Evolutionary conservation across 163 green algal species (phyloP), one percentile per base, ranked within the genome.

Genomic region (Chlorella variabilis): DNA sequence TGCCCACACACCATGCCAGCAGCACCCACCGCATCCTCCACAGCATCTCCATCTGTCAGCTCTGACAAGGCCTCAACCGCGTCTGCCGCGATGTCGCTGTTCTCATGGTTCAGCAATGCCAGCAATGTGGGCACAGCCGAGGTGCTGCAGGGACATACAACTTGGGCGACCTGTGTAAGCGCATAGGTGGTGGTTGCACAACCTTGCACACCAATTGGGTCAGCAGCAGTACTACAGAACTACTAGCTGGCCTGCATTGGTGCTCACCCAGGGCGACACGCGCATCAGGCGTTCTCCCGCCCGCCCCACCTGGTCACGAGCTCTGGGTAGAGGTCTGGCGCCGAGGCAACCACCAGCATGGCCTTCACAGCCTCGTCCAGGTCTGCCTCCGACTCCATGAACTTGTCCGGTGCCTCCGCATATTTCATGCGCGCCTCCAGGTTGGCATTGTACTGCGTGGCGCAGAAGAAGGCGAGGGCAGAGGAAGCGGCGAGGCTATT

Each of bases 301-400:
- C n/a, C n/a, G n/a, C n/a, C n/a, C n/a, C 62, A 74, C 71, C 48
- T 48, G 59, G 31, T 38, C 11, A 93, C 69, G 18, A 96, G 76
- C 27, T 86, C 88, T 2, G 83, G 89, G 85, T 85, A 99, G 56
- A 81, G 83, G 81, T 86, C 90, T 54, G 81, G 93, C 68, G 65
- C 94, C 75, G 75, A 73, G 34, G 81, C 80, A 15, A 82, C 80
- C 65, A 83, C 77, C 77, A 75, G 33, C 70, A 85, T 56, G 23
- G 79, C 79, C 71, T 93, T 93, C 31, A 99, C 87, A 33, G 94
- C 90, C 67, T 95, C 89, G 83, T 99, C 94, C 58, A 99, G 89
- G 59, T 98, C 96, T 25, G 98, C 82, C 90, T 99, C 96, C 25
- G 87, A 95, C 4, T 98, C 95, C 81, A 99, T 88, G 84, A 99